Evolutionary conservation across 2,329 filamentous ascomycete genomes (phyloP), one percentile per base, ranked within the genome.

Genomic region (Metarhizium sp.): DNA sequence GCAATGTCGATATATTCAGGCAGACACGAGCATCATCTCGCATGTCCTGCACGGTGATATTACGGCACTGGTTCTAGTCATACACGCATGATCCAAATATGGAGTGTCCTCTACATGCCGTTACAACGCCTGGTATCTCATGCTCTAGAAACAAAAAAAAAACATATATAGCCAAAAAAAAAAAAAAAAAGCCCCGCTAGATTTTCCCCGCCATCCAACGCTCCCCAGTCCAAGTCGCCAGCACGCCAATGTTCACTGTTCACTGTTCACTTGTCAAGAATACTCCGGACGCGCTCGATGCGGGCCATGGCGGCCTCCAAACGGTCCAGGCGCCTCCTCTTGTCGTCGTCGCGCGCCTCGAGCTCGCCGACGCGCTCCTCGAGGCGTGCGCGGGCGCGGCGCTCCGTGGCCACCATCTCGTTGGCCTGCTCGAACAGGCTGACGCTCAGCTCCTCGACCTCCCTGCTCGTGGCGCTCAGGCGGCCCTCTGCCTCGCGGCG

Each of bases 371-470:
- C 79, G 43, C 87, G 74, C 67, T 87, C 83, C 71, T 91, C 87
- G 29, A 94, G 76, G 64, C 78, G 81, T 6, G 86, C 87, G 57
- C 87, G 75, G 38, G 86, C 86, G 55, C 82, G 79, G 47, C 89
- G 75, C 75, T 94, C 89, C 18, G 79, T 76, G 2, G 89, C 88
- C 20, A 94, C 89, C 89, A 94, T 94, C 71, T 91, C 84, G 68
- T 94, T 94, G 52, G 89, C 89, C 73, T 92, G 85, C 72, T 88
- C 84, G 68, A 94, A 94, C 54, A 94, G 73, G 52, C 79, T 80
- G 20, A 81, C 86, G 64, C 81, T 88, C 60, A 94, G 74, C 71
- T 94, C 89, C 71, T 92, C 89, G 20, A 92, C 79, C 73, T 94
- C 89, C 13, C 75, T 77, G 64, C 81, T 85, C 52, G 88, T 86